Base-by-base conservation (phyloP, 2,329 filamentous ascomycete genomes). In the Pseudohalonectria lignicola region DNA sequence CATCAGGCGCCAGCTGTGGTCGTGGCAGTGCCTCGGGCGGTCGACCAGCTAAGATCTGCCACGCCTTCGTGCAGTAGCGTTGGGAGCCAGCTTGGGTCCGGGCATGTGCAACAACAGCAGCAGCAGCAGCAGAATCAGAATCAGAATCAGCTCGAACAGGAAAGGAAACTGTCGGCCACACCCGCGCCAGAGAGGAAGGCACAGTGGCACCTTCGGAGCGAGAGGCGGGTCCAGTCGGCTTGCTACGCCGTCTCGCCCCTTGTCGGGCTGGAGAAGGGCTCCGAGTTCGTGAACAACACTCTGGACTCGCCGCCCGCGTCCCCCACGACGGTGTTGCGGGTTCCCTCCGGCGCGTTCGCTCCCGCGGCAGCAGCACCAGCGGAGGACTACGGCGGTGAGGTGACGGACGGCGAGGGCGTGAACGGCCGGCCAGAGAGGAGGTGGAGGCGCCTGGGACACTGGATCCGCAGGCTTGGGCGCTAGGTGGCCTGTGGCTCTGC, bases 381-480 rank as follows among this genome's bases (percentile, higher is more conserved):
- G 26, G 19, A 31, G 15, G 18, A 18, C 16, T n/a, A 16, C 13
- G 18, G 38, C 1, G 37, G 15, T 10, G 35, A 39, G 6, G 31
- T 34, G 11, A 31, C 46, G 17, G 48, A 47, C 4, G 34, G 31
- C 12, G 42, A 44, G 11, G 39, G 41, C 5, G 47, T 43, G 26
- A 15, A 33, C 4, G 31, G 19, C 30, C 30, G 30, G 30, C 4
- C 30, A 6, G 31, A 21, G 10, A 37, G 17, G 26, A 53, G 43
- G 30, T 55, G 52, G 50, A 56, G 47, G 41, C 53, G 40, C 39
- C 45, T 60, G 42, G 36, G 50, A 31, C 48, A 49, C 17, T 60
- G 56, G 56, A 45, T 60, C 37, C 53, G 50, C 17, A 53, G 48
- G 37, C 39, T 56, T 10, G 51, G 47, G 44, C 55, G 52, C 41